Percentiles rank a stretch among this genome's conserved stretches.
Evolutionary conservation across 345 rosid species (phyloP).

Genomic region (Gossypium anomalum): DNA sequence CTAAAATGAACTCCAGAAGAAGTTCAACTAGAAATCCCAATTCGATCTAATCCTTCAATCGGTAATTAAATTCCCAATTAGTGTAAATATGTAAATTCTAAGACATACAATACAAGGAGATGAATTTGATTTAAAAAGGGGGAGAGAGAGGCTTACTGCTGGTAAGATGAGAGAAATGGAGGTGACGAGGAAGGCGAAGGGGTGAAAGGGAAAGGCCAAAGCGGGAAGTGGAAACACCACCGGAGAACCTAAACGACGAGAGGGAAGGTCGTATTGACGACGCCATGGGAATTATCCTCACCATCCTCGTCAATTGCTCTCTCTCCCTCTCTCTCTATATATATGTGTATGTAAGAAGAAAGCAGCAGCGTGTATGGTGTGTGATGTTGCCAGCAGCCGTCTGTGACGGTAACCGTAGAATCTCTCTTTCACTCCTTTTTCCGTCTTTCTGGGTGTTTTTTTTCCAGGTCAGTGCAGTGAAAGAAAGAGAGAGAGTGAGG

Average conservation of each 20-base stretch:
- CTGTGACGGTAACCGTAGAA: not conserved
- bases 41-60: not conserved
- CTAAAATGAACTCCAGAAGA: not conserved
- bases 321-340: no score
- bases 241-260: slow-evolving; percentile 39
- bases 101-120: not conserved
- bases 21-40: not conserved
- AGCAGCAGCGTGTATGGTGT: not conserved
- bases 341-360: no score
- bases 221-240: slow-evolving; percentile 28
- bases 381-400: not conserved
- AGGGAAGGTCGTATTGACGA: slow-evolving; percentile 75
- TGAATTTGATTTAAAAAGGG: not conserved
- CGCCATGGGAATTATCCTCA: slow-evolving; percentile 73
- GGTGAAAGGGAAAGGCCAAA: slow-evolving; percentile 31
- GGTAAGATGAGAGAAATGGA: slow-evolving; percentile 35
- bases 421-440: not conserved
- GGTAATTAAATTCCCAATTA: not conserved
- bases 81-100: no score
- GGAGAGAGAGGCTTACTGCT: slow-evolving; percentile 28
- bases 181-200: slow-evolving; percentile 30
- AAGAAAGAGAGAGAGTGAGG: not conserved
- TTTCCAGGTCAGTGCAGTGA: not conserved
- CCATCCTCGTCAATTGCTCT: slow-evolving; percentile 27
- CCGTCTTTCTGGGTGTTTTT: not conserved